Conservation (phyloP, 106 monocot species). For the Vanilla planifolia region DNA sequence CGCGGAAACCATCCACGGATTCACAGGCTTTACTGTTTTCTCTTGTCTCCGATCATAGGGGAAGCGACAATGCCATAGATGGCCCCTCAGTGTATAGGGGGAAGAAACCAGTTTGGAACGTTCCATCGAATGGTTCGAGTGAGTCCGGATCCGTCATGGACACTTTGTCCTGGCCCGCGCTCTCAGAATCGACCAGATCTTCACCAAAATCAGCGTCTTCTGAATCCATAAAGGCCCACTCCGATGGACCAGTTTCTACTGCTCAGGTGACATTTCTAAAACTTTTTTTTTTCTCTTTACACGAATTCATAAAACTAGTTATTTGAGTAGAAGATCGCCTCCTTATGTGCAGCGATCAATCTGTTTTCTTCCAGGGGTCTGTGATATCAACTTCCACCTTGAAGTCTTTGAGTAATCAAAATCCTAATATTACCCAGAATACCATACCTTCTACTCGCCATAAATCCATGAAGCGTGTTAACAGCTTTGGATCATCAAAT, state of each 20-base stretch:
- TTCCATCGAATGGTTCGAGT: conserved; percentile 28
- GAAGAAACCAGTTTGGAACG: conserved; percentile 51
- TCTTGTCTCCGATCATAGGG: not conserved
- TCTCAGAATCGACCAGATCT: conserved; percentile 46
- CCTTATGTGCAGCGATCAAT: not conserved
- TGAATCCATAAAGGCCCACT: conserved; percentile 12
- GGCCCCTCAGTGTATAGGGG: conserved; percentile 3
- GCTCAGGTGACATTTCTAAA: conserved; percentile 11
- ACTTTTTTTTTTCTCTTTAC: not conserved
- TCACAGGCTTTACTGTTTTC: conserved; percentile 1
- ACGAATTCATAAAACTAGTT: too few species aligned
- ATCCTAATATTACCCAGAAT: conserved; percentile 22
- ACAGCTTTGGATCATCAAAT: conserved; percentile 6
- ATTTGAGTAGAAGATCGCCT: not conserved
- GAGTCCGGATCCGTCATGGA: conserved; percentile 51
- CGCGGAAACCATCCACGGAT: not conserved
- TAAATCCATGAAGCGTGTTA: conserved; percentile 31
- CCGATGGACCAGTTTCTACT: conserved; percentile 30
- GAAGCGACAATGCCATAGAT: conserved; percentile 6
- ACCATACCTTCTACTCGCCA: conserved; percentile 15
- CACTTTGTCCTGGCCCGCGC: conserved; percentile 64
- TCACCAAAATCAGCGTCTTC: conserved; percentile 33
- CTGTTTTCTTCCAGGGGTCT: not conserved
- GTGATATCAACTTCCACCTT: conserved; percentile 5
- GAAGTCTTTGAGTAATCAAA: conserved; percentile 16